These are phyloP conservation scores for Oryza coarctata DNA, from an alignment of 176 grass and related monocot genomes.

Conservation along the genomic window DNA sequence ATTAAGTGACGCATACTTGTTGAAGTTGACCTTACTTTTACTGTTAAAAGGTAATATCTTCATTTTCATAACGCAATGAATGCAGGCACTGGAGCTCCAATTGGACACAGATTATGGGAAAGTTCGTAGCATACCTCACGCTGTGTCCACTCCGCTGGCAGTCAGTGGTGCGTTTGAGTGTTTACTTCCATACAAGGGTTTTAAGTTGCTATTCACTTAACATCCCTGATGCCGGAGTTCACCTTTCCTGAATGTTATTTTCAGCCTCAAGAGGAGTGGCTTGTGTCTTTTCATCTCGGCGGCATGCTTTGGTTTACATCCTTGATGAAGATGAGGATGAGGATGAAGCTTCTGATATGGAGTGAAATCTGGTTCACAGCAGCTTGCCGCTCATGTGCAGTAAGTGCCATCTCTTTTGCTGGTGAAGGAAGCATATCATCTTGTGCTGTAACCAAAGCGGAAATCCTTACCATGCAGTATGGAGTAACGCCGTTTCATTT, in stretches of 20 bases:
- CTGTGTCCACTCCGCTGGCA: constrained; percentile 66
- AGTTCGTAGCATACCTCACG: constrained; percentile 71
- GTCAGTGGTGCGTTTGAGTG: constrained; percentile 71
- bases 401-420: neutral
- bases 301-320: constrained; percentile 87
- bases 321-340: constrained; percentile 89
- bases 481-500: neutral
- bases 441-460: neutral
- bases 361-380: constrained; percentile 38
- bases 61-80: constrained; percentile 8
- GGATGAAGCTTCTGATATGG: constrained; percentile 71
- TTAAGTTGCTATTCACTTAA: constrained; percentile 9
- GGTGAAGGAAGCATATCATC: neutral
- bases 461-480: neutral
- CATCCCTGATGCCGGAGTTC: constrained; percentile 7
- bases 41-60: constrained; percentile 15
- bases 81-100: constrained; percentile 39
- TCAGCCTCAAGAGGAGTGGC: constrained; percentile 87
- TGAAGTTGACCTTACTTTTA: neutral
- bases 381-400: constrained; percentile 20
- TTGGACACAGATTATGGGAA: constrained; percentile 65
- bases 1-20: neutral
- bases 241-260: constrained; percentile 25
- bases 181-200: constrained; percentile 30
- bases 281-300: constrained; percentile 68